Base-by-base conservation (phyloP, 2,329 filamentous ascomycete genomes). In the Ophiognomonia clavigignenti-juglandacearum region DNA sequence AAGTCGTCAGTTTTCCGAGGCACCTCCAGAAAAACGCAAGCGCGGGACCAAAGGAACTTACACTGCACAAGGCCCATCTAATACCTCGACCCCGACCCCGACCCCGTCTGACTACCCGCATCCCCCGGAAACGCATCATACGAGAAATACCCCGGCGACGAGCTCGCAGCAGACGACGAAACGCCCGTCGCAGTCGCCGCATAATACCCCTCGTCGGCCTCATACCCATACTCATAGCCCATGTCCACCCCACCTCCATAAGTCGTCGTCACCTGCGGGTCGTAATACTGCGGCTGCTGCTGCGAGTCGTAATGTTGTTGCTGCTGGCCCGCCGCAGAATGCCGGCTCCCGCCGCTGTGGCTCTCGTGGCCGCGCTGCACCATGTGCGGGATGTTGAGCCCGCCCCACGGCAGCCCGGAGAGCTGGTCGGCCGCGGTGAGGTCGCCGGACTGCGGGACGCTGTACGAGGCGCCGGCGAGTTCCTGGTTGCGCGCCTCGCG, bases 351-450 rank as follows among this genome's bases (percentile, higher is more conserved):
- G 24, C 8, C 67, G 67, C 26, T 66, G 64, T 54, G 66, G 7
- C 64, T 64, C 54, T 77, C 74, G 56, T 77, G 73, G 38, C 77
- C 77, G 42, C 70, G 66, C 7, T 71, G 62, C 0, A 80, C 63
- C 22, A 78, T 67, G 54, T 74, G 72, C 32, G 69, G 73, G 65
- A 88, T 73, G 51, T 75, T 85, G 54, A 87, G 64, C 18, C 83
- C 77, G 29, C 86, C 86, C 86, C 85, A 89, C 0, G 85, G 85
- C 3, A 88, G 68, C 0, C 85, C 85, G 0, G 82, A 82, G 6
- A 80, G 69, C 3, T 80, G 71, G 11, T 76, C 71, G 29, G 67
- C 57, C 40, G 77, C 74, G 19, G 44, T 38, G 29, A 86, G 69
- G 34, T 85, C 80, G 13, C 71, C 67, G 4, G 80, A 69, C 18